A percentile compares a stretch with the other conserved stretches of the same genome.
These are phyloP conservation scores for Xylaria grammica DNA, from an alignment of 495 filamentous ascomycete genomes.

Conservation along the genomic window DNA sequence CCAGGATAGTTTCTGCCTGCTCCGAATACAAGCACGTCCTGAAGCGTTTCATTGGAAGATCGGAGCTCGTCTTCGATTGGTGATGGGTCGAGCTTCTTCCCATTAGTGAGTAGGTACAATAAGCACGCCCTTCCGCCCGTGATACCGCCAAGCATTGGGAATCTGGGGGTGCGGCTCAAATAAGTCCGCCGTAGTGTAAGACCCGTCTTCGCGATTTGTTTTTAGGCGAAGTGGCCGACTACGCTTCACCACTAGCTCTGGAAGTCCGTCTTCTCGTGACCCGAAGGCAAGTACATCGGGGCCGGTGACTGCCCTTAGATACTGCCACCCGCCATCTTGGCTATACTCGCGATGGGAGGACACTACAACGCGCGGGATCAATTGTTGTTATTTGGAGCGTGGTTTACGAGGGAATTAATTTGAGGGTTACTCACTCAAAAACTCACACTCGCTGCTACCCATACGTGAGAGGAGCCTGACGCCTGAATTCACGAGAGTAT, in stretches of 20 bases:
- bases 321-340: conserved; percentile 69
- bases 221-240: conserved; percentile 69
- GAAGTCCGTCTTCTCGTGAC: conserved; percentile 53
- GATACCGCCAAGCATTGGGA: conserved; percentile 62
- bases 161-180: conserved; percentile 61
- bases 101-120: conserved; percentile 67
- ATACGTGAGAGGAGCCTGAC: conserved; percentile 61
- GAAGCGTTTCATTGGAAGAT: conserved; percentile 35
- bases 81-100: conserved; percentile 71
- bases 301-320: conserved; percentile 50
- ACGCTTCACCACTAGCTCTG: conserved; percentile 63
- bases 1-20: conserved; percentile 50
- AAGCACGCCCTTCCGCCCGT: conserved; percentile 63
- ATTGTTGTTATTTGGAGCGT: too few relatives aligned
- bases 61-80: conserved; percentile 59
- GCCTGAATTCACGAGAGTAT: conserved; percentile 48
- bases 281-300: conserved; percentile 56
- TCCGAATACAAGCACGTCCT: conserved; percentile 56
- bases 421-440: too few relatives aligned
- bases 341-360: conserved; percentile 56
- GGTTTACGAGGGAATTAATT: too few relatives aligned
- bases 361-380: too few relatives aligned
- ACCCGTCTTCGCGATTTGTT: conserved; percentile 60
- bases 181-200: conserved; percentile 65
- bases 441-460: conserved; percentile 65